Conservation (phyloP, 2,329 filamentous ascomycete genomes). For the Colletotrichum sp. region DNA sequence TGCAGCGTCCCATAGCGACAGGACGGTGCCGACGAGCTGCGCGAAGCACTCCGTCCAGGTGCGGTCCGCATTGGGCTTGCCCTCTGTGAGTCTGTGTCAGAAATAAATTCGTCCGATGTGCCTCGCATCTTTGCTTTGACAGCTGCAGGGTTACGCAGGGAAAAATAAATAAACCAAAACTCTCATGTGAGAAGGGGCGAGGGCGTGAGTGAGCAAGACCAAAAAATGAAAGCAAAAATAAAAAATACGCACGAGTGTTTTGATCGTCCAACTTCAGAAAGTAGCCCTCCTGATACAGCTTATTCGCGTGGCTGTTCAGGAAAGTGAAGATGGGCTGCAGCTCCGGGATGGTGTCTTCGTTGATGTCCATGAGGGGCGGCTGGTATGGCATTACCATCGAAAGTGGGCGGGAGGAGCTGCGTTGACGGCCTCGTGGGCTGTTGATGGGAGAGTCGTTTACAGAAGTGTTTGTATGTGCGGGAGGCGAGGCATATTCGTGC, state of each 20-base stretch:
- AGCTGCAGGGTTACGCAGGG: background rate
- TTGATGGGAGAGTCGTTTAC: slow-evolving; percentile 46
- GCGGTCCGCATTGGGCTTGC: slow-evolving; percentile 82
- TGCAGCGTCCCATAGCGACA: slow-evolving; percentile 94
- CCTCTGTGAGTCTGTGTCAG: slow-evolving; percentile 60
- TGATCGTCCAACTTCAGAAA: slow-evolving; percentile 97
- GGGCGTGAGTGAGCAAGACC: background rate
- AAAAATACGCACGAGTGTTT: slow-evolving; percentile 74
- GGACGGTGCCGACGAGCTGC: slow-evolving; percentile 91
- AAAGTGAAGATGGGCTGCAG: slow-evolving; percentile 93
- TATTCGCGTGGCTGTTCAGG: slow-evolving; percentile 93
- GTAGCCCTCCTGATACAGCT: slow-evolving; percentile 97
- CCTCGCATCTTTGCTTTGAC: background rate
- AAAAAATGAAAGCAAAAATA: background rate
- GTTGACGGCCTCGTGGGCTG: slow-evolving; percentile 47
- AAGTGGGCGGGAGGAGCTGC: slow-evolving; percentile 70
- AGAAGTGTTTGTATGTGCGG: slow-evolving; percentile 44
- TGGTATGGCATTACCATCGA: slow-evolving; percentile 89
- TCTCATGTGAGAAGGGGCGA: background rate
- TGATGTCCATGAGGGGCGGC: slow-evolving; percentile 84
- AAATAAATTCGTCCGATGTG: background rate
- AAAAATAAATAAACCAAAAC: background rate
- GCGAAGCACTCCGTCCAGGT: slow-evolving; percentile 98
- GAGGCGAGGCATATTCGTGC: slow-evolving; percentile 45
- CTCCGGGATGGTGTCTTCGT: slow-evolving; percentile 87